Evolutionary conservation across 2,329 filamentous ascomycete species (phyloP).

Genomic region (Aspergillus sp.): DNA sequence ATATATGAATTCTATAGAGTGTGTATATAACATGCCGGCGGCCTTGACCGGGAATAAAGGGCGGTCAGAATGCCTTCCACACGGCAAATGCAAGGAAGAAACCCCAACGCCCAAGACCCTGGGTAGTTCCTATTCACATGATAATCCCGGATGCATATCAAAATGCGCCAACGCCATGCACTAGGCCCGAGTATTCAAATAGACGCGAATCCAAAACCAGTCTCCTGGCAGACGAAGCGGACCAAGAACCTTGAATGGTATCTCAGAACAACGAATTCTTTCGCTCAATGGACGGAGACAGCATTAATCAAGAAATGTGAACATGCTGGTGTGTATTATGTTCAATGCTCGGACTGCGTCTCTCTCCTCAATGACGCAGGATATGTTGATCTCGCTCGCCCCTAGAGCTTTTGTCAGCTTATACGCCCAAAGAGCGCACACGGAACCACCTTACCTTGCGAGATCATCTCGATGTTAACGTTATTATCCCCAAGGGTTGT

Average conservation of each 20-base stretch:
- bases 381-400: slow-evolving; percentile 98
- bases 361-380: slow-evolving; percentile 85
- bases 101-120: too few relatives aligned
- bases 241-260: background rate
- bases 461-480: slow-evolving; percentile 99
- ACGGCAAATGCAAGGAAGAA: slow-evolving; percentile 2
- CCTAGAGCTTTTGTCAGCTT: too few relatives aligned
- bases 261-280: background rate
- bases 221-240: background rate
- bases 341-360: slow-evolving; percentile 92
- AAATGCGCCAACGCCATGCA: slow-evolving; percentile 14
- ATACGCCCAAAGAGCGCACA: too few relatives aligned
- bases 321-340: slow-evolving; percentile 90
- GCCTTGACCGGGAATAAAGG: too few relatives aligned
- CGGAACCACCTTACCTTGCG: slow-evolving; percentile 62
- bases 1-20: too few relatives aligned
- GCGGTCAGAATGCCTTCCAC: too few relatives aligned
- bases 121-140: too few relatives aligned
- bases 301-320: slow-evolving; percentile 75
- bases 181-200: slow-evolving; percentile 3
- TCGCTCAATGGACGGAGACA: background rate
- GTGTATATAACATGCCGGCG: too few relatives aligned
- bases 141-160: too few relatives aligned
- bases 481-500: slow-evolving; percentile 84
- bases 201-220: slow-evolving; percentile 3